Conservation (phyloP, 495 filamentous ascomycete genomes). For the Penicillium paradoxum region DNA sequence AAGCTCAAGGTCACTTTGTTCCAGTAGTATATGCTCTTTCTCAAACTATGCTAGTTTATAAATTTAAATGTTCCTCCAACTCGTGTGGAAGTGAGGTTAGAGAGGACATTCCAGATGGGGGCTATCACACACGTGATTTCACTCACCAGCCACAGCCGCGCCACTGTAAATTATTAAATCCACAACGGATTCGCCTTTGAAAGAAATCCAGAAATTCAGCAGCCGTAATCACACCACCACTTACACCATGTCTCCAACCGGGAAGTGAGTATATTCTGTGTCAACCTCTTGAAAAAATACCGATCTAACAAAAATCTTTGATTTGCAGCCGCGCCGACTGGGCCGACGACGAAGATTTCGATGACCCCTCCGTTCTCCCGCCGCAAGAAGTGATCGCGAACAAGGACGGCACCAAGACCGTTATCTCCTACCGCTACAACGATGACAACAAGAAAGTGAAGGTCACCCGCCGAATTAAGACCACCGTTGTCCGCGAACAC, state of each 20-base stretch:
- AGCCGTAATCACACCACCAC: conserved; percentile 24
- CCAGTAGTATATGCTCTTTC: no score
- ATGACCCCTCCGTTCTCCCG: conserved; percentile 74
- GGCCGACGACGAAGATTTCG: conserved; percentile 96
- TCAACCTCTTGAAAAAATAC: neutral
- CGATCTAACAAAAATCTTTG: conserved; percentile 20
- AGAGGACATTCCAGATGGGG: neutral
- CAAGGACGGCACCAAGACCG: conserved; percentile 96
- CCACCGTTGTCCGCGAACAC: conserved; percentile 78
- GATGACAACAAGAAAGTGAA: conserved; percentile 94
- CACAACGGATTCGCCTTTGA: conserved; percentile 46
- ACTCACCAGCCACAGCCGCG: conserved; percentile 34
- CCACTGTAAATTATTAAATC: conserved; percentile 44
- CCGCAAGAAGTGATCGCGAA: conserved; percentile 81
- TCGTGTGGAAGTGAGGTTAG: no score
- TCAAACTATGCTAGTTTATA: no score
- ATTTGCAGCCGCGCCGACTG: conserved; percentile 67
- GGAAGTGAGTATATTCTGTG: conserved; percentile 35
- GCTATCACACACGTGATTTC: conserved; percentile 23
- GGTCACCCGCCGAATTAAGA: conserved; percentile 88
- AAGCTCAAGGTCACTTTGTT: no score
- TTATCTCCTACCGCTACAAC: conserved; percentile 84
- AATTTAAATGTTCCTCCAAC: no score
- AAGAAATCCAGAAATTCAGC: conserved; percentile 46
- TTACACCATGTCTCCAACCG: conserved; percentile 45